Percentiles rank a stretch among this genome's conserved stretches.
Conservation (phyloP, 768 basidiomycete genomes). For the Gloeopeniophorella convolvens region DNA sequence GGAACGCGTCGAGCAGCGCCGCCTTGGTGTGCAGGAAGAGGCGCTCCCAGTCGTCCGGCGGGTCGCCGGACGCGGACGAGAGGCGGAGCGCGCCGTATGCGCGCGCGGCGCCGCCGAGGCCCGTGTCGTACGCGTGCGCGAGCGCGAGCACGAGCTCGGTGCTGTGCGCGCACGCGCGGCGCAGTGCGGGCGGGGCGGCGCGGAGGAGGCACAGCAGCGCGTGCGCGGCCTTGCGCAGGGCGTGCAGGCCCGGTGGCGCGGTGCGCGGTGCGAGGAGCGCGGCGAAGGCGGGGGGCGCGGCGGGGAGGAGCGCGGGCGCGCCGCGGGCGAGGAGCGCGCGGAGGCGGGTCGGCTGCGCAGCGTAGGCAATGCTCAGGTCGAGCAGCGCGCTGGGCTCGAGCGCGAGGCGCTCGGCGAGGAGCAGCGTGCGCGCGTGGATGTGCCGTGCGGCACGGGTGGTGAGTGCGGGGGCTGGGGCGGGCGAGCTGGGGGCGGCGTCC, state of each 20-base stretch:
- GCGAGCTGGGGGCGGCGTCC: slow-evolving; percentile 30
- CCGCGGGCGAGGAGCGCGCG: slow-evolving; percentile 34
- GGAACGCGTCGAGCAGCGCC: slow-evolving; percentile 62
- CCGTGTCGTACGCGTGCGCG: slow-evolving; percentile 53
- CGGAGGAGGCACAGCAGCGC: slow-evolving; percentile 50
- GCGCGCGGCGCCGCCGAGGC: slow-evolving; percentile 46
- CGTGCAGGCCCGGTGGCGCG: slow-evolving; percentile 48
- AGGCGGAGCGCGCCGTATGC: slow-evolving; percentile 53
- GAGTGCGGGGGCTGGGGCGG: slow-evolving; percentile 8
- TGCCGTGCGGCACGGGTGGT: slow-evolving; percentile 34
- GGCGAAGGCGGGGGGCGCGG: slow-evolving; percentile 55
- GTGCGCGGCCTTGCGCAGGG: slow-evolving; percentile 55
- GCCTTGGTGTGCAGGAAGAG: slow-evolving; percentile 73
- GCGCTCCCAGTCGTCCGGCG: slow-evolving; percentile 61
- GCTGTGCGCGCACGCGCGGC: slow-evolving; percentile 46
- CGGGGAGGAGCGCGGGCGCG: slow-evolving; percentile 28
- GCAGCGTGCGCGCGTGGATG: slow-evolving; percentile 43
- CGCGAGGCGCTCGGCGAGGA: slow-evolving; percentile 51
- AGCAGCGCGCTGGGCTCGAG: slow-evolving; percentile 51
- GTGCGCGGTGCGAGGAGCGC: slow-evolving; percentile 34
- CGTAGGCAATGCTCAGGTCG: slow-evolving; percentile 57
- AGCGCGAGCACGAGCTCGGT: slow-evolving; percentile 50
- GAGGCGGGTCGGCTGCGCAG: slow-evolving; percentile 38
- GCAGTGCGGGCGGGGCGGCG: slow-evolving; percentile 40
- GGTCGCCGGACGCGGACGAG: too few relatives aligned